Evolutionary conservation across 768 basidiomycete genomes (phyloP), one percentile per base, ranked within the genome.

Genomic region (Pisolithus sp.): DNA sequence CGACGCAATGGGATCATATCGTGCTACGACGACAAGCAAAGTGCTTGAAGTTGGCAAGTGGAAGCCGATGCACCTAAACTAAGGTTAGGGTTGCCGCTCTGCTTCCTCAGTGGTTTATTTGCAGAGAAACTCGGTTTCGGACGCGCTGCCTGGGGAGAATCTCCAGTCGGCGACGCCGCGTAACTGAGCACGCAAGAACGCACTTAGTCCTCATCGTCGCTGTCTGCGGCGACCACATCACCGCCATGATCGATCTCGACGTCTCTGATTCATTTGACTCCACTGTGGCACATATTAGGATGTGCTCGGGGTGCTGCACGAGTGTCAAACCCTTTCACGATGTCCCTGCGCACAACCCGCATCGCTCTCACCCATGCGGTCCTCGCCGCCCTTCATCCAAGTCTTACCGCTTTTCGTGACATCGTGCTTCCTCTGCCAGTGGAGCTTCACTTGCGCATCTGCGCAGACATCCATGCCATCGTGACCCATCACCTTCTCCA

Each of bases 391-490:
- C 51, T 76, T 21, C 78, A 80, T 37, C 73, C 73, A 8, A 66
- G 77, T 59, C 58, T 81, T 57, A 54, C 62, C 4, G 62, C 73
- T 57, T 57, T 56, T 31, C 1, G 45, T 10, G 57, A 45, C 48
- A 53, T 67, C 18, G 54, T 60, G 17, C 54, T 68, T 26, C 53
- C 58, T 17, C 63, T 83, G 20, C 81, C 81, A 15, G 57, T 73
- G 20, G 82, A 83, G 54, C 55, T 82, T n/a, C 71, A 81, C 40
- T 69, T 79, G 36, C 57, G 74, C 57, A 75, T 83, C 53, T 78
- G 81, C 42, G 64, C 65, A 17, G 68, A 75, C 42, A 71, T 83
- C 34, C 67, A 77, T 51, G 69, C 73, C 6, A 49, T 65, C 21
- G 63, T 81, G 55, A 74, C 76, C 17, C 59, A 60, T 23, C 62